Base-by-base conservation (phyloP, 305 asterid genomes). In the Fraxinus greggii region DNA sequence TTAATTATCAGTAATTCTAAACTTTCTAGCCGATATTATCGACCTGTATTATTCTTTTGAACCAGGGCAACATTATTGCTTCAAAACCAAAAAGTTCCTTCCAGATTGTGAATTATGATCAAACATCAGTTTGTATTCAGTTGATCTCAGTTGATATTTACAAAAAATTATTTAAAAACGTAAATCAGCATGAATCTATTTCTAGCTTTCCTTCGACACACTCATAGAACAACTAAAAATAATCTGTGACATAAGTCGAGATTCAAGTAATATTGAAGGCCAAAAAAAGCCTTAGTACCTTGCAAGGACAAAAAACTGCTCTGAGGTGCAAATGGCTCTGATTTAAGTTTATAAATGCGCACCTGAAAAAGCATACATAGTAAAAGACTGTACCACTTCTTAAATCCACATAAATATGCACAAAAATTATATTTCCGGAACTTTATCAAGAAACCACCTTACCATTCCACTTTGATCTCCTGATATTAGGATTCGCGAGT, bases 401-500 rank as follows among this genome's bases (percentile, higher is more conserved):
- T 51, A 35, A 78, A 13, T 67, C 63, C 69, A 79, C 1, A 61
- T 65, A 75, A 15, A 80, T 28, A 75, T 15, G 85, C 56, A 38
- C 21, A 67, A 8, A 84, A 59, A 24, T 42, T 10, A 29, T 42
- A 28, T 75, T 63, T 24, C 24, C 3, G 24, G 13, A 70, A 40
- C 69, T 77, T 82, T 75, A 79, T 35, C 83, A 79, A 81, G 29
- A 84, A 77, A 78, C 45, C 61, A 40, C 67, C 82, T 88, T 88
- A 95, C 98, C 87, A 10, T 89, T 90, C 98, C 99, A 86, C 89
- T 93, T 89, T 92, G 92, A 89, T 95, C 99, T 81, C 99, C 99
- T 13, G 98, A 87, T 69, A 95, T 87, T 76, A 95, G 94, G 79
- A 84, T 32, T 78, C 83, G 91, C 2, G 90, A 87, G 63, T 95